These are phyloP conservation scores for Grosmannia penicillata DNA, from an alignment of 2,329 filamentous ascomycete genomes.

Conservation along the genomic window DNA sequence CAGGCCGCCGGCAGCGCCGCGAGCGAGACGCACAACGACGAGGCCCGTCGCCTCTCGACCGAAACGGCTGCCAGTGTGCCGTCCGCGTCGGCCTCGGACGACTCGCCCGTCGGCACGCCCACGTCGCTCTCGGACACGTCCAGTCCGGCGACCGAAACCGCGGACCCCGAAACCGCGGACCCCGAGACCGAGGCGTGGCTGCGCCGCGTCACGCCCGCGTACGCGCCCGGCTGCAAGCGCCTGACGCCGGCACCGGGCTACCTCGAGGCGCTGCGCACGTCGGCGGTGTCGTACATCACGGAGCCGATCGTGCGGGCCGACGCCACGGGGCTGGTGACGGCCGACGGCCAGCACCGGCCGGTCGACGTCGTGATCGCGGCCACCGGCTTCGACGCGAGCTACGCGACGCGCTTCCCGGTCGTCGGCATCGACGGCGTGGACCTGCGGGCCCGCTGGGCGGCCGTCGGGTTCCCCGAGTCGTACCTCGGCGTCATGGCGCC, in stretches of 20 bases:
- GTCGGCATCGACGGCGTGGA: neutral
- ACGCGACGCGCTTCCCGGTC: neutral
- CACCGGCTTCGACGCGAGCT: neutral
- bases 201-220: constrained; percentile 13
- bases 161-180: too few relatives aligned
- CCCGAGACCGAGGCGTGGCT: constrained; percentile 17
- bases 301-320: constrained; percentile 16
- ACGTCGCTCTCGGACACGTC: too few relatives aligned
- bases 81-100: too few relatives aligned
- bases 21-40: too few relatives aligned
- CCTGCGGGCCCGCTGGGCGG: constrained; percentile 9
- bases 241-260: constrained; percentile 15
- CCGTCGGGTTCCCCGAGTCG: constrained; percentile 3
- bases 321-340: neutral
- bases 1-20: too few relatives aligned
- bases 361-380: neutral
- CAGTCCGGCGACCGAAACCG: too few relatives aligned
- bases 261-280: constrained; percentile 13
- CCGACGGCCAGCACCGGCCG: neutral
- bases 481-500: constrained; percentile 2
- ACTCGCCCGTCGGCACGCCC: too few relatives aligned
- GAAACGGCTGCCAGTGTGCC: too few relatives aligned
- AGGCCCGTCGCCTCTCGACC: too few relatives aligned
- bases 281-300: constrained; percentile 17
- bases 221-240: constrained; percentile 10